Base-by-base conservation (phyloP, 768 basidiomycete genomes). In the Pulveroboletus ravenelii region DNA sequence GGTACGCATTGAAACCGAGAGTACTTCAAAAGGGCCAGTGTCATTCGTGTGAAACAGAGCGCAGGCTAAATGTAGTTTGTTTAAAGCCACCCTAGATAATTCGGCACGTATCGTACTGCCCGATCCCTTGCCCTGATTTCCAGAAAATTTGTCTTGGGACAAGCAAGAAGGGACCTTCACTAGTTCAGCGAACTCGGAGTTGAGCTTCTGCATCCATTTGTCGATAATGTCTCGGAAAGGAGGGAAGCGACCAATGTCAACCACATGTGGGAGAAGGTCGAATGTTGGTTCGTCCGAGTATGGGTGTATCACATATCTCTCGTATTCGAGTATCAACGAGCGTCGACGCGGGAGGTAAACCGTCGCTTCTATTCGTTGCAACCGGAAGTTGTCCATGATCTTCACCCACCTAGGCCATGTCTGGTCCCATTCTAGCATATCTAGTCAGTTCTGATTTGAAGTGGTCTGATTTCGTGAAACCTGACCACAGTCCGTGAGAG, bases 251-350 rank as follows among this genome's bases (percentile, higher is more conserved):
- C 39, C 14, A 30, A 60, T 27, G 31, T 62, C 54, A 12, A 18
- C 50, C 18, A 51, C 47, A 25, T 59, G 57, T n/a, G 61, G 60
- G 9, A 59, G 50, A 15, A 59, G 35, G 18, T 45, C 48, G 17
- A 45, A 35, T 8, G 20, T 30, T 10, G 32, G 53, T 12, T 47
- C 23, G 41, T 50, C 46, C 5, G 47, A 39, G 20, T 47, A 41
- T 25, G 54, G 42, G 18, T 23, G 10, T 15, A 17, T 57, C 35
- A 57, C 45, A 18, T 53, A 62, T 39, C 13, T 45, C 31, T 14
- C 10, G 39, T 62, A 62, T 44, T 47, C 48, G 1, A 13, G 10
- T 7, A 40, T 27, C 10, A 62, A 34, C 6, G 4, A 41, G 15
- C 30, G 29, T 41, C 57, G 52, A 38, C 57, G 61, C 1, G 51